A percentile compares a stretch with the other conserved stretches of the same genome.
phyloP scores from a whole-genome alignment of 1,139 yeast species.

The Meyerozyma athensensis region DNA sequence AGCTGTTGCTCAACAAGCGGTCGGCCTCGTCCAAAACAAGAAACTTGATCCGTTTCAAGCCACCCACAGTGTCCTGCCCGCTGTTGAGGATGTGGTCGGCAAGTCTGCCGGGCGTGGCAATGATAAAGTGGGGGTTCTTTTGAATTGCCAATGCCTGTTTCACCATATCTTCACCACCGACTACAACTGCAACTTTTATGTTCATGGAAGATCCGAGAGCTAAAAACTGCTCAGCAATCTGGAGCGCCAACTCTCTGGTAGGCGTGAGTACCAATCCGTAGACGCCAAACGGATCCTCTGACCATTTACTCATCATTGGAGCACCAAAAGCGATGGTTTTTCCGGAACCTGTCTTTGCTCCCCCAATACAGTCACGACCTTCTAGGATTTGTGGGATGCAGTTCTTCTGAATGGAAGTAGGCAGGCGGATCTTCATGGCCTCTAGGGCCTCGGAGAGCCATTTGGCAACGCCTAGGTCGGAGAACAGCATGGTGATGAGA shows the following conservation, averaged over 20 bases:
- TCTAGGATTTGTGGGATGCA: slow-evolving; percentile 82
- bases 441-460: slow-evolving; percentile 82
- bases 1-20: slow-evolving; percentile 76
- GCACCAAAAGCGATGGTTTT: slow-evolving; percentile 96
- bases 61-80: slow-evolving; percentile 84
- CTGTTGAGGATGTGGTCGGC: slow-evolving; percentile 89
- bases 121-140: slow-evolving; percentile 84
- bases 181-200: slow-evolving; percentile 72
- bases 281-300: slow-evolving; percentile 90
- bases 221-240: slow-evolving; percentile 92
- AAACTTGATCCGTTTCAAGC: slow-evolving; percentile 70
- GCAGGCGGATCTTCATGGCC: slow-evolving; percentile 77
- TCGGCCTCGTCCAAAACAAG: slow-evolving; percentile 97
- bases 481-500: slow-evolving; percentile 45
- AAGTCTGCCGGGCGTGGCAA: slow-evolving; percentile 95
- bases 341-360: slow-evolving; percentile 98
- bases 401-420: slow-evolving; percentile 82
- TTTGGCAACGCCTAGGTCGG: slow-evolving; percentile 68
- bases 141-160: slow-evolving; percentile 80
- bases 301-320: slow-evolving; percentile 92
- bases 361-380: slow-evolving; percentile 94
- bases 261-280: slow-evolving; percentile 90
- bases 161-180: slow-evolving; percentile 94
- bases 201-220: slow-evolving; percentile 91
- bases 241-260: slow-evolving; percentile 91